Base-by-base conservation (phyloP, 73 alveolate species). In the Blepharisma stoltei region DNA sequence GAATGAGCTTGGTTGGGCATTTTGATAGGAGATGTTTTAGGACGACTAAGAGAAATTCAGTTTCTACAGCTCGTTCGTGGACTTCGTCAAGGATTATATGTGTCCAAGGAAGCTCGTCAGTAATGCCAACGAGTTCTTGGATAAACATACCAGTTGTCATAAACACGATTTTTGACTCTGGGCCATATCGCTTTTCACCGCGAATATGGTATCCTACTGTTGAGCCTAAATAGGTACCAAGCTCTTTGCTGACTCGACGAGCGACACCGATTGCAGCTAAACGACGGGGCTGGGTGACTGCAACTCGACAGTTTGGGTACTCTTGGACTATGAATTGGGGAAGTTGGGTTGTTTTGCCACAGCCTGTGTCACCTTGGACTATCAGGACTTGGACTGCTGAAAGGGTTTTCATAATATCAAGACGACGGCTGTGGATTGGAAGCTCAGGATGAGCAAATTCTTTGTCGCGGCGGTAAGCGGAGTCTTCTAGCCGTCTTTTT, bases 301-400 rank as follows among this genome's bases (percentile, higher is more conserved):
- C 86, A 25, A 92, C 77, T 38, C 67, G 65, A 79, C 87, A 70
- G n/a, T 38, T 76, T 45, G 86, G 47, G 46, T 78, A 81, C 6
- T 71, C 78, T 54, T 82, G 80, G 8, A 77, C 76, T 43, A 93
- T 85, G 77, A 70, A 86, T 87, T 93, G 85, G 47, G 98, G 98
- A 38, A 93, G 90, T 81, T 93, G 93, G 41, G 98, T 93, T 5
- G 98, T 86, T 88, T 93, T 93, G 8, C 98, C 98, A 70, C 98
- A 93, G 46, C 98, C 98, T 32, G 98, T 93, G 66, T 90, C 95
- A 9, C 98, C 98, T 38, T 92, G 91, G 8, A 93, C 83, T 54
- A 93, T 91, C 25, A 88, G 71, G 66, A 93, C 94, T 55, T 87
- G 66, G 83, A 83, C 77, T 60, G 78, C 65, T 21, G 55, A 69